Base-by-base conservation (phyloP, 129 eudicot genomes). In the Saposhnikovia divaricata region DNA sequence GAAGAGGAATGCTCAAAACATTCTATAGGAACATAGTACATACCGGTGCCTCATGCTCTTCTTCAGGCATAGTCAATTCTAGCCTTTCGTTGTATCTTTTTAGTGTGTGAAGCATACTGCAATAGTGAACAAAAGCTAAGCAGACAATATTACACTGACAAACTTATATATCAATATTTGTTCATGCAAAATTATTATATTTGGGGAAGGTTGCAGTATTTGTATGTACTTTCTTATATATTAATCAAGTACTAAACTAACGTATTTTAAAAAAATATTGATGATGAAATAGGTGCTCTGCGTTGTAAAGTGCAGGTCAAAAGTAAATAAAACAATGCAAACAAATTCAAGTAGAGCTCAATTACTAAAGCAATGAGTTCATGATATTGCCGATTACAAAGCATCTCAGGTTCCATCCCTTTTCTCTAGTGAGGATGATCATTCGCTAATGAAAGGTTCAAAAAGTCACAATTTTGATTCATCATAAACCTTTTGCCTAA, bases 51-150 rank as follows among this genome's bases (percentile, higher is more conserved):
- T 87, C 43, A 10, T n/a, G 38, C 59, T 72, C 68, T 44, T 31
- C 69, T 25, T 45, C 34, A 13, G 80, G 48, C 69, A 38, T 42
- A 50, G 78, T 42, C 0, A 82, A 39, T 38, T 77, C 82, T 44
- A 31, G 6, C 39, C 85, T 50, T 57, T 70, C 80, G 27, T 46
- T 79, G 84, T 87, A 85, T 57, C 90, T 85, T 18, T 85, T 71
- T 51, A 89, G 81, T 78, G 70, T 83, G 65, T 59, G 76, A 61
- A 80, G 75, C 86, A 85, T 87, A 82, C 93, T 89, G 90, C 81
- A 81, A 72, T 40, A 25, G 38, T 25, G 25, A 78, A 81, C 27
- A n/a, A 61, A 44, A 37, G 5, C 11, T 16, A 47, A 63, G 37
- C 71, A n/a, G 7, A 55, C 39, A 23, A 46, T 68, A 53, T 57